Evolutionary conservation across 2,329 filamentous ascomycete species (phyloP).

Genomic region (Alternaria longipes): DNA sequence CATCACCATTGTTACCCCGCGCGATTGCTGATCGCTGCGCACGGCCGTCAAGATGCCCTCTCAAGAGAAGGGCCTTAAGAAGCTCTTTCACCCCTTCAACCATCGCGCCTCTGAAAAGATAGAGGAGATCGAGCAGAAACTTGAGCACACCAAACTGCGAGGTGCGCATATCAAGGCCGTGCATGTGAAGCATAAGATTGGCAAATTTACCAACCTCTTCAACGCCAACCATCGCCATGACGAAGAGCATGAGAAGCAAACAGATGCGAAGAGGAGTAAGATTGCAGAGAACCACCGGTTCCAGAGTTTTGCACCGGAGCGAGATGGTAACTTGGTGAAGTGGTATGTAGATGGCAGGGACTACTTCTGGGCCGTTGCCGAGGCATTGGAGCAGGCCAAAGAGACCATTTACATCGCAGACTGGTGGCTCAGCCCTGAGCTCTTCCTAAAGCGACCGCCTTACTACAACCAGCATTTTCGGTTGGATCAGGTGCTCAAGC

Average conservation of each 20-base stretch:
- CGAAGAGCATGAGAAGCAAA: slow-evolving; percentile 86
- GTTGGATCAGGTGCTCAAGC: slow-evolving; percentile 85
- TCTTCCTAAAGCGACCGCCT: slow-evolving; percentile 86
- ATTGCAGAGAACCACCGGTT: slow-evolving; percentile 82
- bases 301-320: slow-evolving; percentile 88
- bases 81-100: slow-evolving; percentile 52
- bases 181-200: slow-evolving; percentile 69
- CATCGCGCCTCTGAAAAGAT: slow-evolving; percentile 37
- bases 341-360: slow-evolving; percentile 97
- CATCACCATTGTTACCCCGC: slow-evolving; percentile 12
- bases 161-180: slow-evolving; percentile 62
- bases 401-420: slow-evolving; percentile 96
- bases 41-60: slow-evolving; percentile 32
- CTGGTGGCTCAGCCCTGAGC: slow-evolving; percentile 94
- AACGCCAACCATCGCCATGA: slow-evolving; percentile 93
- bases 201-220: slow-evolving; percentile 73
- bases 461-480: slow-evolving; percentile 85
- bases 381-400: slow-evolving; percentile 86
- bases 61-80: slow-evolving; percentile 42
- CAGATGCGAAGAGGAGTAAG: slow-evolving; percentile 79
- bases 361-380: slow-evolving; percentile 93
- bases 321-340: slow-evolving; percentile 85
- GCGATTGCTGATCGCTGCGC: slow-evolving; percentile 19
- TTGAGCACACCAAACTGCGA: slow-evolving; percentile 58
- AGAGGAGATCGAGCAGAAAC: slow-evolving; percentile 54